These are phyloP conservation scores for Hsuehochloa calcarea DNA, from an alignment of 176 grass and related monocot genomes.

Conservation along the genomic window DNA sequence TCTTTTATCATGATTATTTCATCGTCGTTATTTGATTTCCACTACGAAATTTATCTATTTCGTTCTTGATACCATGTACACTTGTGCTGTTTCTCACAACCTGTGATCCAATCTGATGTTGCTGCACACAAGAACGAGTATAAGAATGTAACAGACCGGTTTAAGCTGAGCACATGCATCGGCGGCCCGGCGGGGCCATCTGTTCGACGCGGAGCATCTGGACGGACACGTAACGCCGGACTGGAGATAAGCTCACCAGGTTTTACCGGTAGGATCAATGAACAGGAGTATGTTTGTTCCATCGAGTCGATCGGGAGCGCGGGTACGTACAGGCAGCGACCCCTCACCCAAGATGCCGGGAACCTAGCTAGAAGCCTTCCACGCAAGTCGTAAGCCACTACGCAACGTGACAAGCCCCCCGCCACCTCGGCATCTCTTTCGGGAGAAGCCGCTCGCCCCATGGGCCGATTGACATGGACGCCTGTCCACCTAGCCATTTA, in stretches of 20 bases:
- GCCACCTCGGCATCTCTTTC: conserved; percentile 37
- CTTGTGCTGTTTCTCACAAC: too few relatives aligned
- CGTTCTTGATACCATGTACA: too few relatives aligned
- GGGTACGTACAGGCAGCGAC: conserved; percentile 8
- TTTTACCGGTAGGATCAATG: background rate
- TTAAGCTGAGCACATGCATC: background rate
- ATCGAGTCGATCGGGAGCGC: background rate
- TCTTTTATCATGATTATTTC: too few relatives aligned
- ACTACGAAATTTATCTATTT: too few relatives aligned
- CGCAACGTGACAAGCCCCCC: conserved; percentile 10
- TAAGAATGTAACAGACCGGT: too few relatives aligned
- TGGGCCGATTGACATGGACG: conserved; percentile 19
- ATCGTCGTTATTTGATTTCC: too few relatives aligned
- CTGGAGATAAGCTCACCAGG: conserved; percentile 23
- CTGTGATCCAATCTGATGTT: too few relatives aligned
- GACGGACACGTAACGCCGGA: conserved; percentile 22
- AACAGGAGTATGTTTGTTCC: too few relatives aligned
- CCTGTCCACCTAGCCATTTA: background rate
- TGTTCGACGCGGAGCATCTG: background rate
- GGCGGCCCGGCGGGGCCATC: background rate
- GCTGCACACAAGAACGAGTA: too few relatives aligned
- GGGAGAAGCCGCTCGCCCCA: background rate
- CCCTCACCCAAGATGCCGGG: background rate
- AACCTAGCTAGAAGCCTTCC: background rate
- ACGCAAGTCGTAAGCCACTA: background rate